Base-by-base conservation (phyloP, 2,329 filamentous ascomycete species). In the Alternaria conjuncta region DNA sequence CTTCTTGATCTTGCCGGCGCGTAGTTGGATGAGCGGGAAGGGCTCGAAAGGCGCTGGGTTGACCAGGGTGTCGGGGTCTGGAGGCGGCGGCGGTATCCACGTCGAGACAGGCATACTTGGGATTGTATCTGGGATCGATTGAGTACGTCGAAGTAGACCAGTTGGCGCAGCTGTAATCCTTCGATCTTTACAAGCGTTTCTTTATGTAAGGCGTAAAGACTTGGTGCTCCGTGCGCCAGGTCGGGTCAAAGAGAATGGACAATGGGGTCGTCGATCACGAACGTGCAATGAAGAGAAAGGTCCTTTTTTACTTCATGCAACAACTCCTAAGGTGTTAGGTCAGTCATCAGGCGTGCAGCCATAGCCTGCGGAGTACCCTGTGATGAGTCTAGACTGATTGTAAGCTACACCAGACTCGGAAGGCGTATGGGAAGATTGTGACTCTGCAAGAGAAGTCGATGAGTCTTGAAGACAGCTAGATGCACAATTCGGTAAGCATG, bases 11-110 rank as follows among this genome's bases (percentile, higher is more conserved):
- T 81, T 84, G 23, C 86, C 86, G 0, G 84, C 85, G 28, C 88
- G 86, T 13, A 90, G 78, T 71, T 90, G 85, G 21, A 87, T 75
- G 12, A 90, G 79, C 4, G 76, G 82, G 61, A 89, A 87, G 1
- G 75, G 72, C 1, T 61, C 28, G 61, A 79, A 79, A 0, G 72
- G 68, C 10, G 57, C 62, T 8, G 74, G 72, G 26, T 74, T 68
- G 13, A 57, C 61, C 8, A 74, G 63, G 13, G 68, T 65, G 12
- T 69, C 36, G 1, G 71, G 74, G 23, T 73, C 63, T 7, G 72
- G 72, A 3, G 66, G 70, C 9, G 66, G 63, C 30, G 72, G 75
- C 2, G 72, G 67, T 8, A 61, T 60, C 73, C 73, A 74, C 7
- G 46, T 59, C 20, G 66, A 66, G 18, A 58, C 23, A 21, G 63